phyloP scores from a whole-genome alignment of 129 eudicot genomes.

The Apium graveolens region DNA sequence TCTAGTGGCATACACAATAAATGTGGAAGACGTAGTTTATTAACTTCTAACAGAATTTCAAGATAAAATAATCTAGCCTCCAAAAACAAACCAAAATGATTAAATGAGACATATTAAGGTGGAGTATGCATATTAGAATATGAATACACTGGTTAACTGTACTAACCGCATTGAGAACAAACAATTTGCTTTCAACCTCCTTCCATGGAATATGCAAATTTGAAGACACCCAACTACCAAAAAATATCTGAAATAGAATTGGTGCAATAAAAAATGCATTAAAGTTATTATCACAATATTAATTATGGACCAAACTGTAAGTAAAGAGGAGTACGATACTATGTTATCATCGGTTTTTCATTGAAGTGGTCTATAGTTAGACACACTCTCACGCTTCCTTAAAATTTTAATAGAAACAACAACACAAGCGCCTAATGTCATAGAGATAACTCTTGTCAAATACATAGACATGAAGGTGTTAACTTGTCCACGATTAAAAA shows the following conservation, averaged over 20 bases:
- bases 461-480: not conserved
- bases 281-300: not conserved
- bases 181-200: constrained; percentile 86
- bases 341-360: not conserved
- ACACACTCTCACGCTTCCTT: constrained; percentile 1
- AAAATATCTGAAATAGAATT: constrained; percentile 45
- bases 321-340: not conserved
- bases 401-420: not conserved
- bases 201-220: constrained; percentile 63
- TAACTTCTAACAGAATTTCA: not conserved
- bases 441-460: not conserved
- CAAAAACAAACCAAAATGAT: not conserved
- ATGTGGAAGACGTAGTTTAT: not conserved
- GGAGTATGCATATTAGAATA: not conserved
- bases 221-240: constrained; percentile 63
- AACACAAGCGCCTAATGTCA: not conserved
- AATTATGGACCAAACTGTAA: not conserved
- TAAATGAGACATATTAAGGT: not conserved
- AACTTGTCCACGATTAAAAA: not conserved
- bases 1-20: not conserved
- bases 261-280: not conserved
- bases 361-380: not conserved
- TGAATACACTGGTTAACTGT: not conserved
- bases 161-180: constrained; percentile 83
- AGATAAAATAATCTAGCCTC: not conserved